phyloP scores from a whole-genome alignment of 345 rosid genomes.

The Hypericum perforatum region DNA sequence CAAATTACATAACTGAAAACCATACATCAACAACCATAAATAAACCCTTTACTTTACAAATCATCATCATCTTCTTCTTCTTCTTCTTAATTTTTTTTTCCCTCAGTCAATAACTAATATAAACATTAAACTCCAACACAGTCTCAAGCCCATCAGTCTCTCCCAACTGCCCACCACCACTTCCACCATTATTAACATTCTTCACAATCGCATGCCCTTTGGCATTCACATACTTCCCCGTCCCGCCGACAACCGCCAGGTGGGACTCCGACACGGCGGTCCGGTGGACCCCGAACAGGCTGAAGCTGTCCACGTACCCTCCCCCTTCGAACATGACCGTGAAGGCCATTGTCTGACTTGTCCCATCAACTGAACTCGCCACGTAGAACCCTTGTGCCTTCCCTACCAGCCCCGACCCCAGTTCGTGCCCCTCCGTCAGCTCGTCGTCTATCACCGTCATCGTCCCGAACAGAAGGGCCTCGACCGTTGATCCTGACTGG shows the following conservation, averaged over 20 bases:
- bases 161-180: not conserved
- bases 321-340: slow-evolving; percentile 15
- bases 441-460: slow-evolving; percentile 75
- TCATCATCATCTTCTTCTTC: no score
- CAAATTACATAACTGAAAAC: no score
- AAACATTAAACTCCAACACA: not conserved
- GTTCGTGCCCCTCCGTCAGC: slow-evolving; percentile 58
- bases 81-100: no score
- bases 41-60: no score
- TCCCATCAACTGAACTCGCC: slow-evolving; percentile 71
- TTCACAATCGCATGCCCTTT: slow-evolving; percentile 33
- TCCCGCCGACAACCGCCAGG: slow-evolving; percentile 45
- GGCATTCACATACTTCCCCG: slow-evolving; percentile 21
- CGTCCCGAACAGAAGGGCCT: slow-evolving; percentile 76
- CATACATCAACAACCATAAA: no score
- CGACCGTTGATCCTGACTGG: slow-evolving; percentile 43
- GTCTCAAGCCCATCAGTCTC: slow-evolving; percentile 4
- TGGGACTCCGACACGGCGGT: slow-evolving; percentile 32
- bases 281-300: slow-evolving; percentile 37
- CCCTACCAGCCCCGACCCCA: slow-evolving; percentile 32
- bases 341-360: slow-evolving; percentile 58
- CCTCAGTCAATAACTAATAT: not conserved
- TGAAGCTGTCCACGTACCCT: slow-evolving; percentile 28
- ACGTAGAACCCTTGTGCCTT: slow-evolving; percentile 50
- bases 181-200: slow-evolving; percentile 6